Base-by-base conservation (phyloP, 306 rosid species). In the Cucurbita maxima region DNA sequence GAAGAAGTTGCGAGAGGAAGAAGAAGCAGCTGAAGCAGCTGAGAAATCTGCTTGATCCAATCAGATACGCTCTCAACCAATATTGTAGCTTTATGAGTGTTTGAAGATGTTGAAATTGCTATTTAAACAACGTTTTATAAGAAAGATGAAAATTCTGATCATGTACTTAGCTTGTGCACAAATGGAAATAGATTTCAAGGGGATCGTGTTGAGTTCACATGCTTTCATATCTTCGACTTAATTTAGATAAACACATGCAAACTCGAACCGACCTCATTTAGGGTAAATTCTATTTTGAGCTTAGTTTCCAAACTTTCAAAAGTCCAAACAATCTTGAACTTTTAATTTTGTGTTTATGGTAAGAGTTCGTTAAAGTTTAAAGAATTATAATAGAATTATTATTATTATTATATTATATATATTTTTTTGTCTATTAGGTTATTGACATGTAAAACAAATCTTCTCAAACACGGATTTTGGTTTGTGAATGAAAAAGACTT, bases 1-100 rank as follows among this genome's bases (percentile, higher is more conserved):
- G 80, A 67, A 36, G 75, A 89, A 81, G 84, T 82, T 89, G 76
- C 82, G 58, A 69, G 96, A 81, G 79, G 92, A 91, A 80, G 99
- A 91, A 83, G 99, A 88, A 56, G 97, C 85, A 15, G 83, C 96
- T 56, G 87, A 58, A 53, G 90, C 80, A 73, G 88, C 89, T 36
- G 86, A 80, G 77, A 86, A 86, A 37, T 79, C 89, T 73, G 82
- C 89, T 11, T 85, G 84, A 90, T 74, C 76, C 22, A 60, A 54
- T 22, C 40, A 48, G 48, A 37, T 4, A 54, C 5, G 44, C 10
- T 70, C 59, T 70, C 45, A 70, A 30, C 3, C 45, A 48, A 15
- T 8, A 4, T 69, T 25, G 56, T 67, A 47, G 41, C 57, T 47
- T 68, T 70, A 70, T 70, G 54, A 68, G 45, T 50, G 45, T 50